phyloP scores from a whole-genome alignment of 2,329 filamentous ascomycete genomes.

The Cytospora chrysosperma region DNA sequence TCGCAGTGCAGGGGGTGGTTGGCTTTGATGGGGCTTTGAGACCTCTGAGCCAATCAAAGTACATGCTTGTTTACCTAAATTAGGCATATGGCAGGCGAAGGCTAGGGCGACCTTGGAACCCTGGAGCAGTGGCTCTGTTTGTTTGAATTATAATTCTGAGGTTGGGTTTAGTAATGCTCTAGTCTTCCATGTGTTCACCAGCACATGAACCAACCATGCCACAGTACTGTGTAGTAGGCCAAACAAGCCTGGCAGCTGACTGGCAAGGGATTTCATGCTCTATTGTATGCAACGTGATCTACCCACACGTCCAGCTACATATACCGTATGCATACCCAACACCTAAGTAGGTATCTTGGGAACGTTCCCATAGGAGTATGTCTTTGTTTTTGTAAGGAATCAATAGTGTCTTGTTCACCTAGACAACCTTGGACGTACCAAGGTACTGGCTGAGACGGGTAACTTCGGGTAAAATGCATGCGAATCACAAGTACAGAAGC shows the following conservation, averaged over 20 bases:
- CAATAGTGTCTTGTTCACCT: not conserved
- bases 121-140: too few species aligned
- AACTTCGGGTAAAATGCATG: not conserved
- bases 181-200: too few species aligned
- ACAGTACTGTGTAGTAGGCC: too few species aligned
- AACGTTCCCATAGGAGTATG: not conserved
- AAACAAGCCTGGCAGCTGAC: too few species aligned
- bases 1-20: not conserved
- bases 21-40: too few species aligned
- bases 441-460: not conserved
- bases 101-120: too few species aligned
- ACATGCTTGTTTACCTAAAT: not conserved
- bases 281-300: not conserved
- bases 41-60: constrained; percentile 15
- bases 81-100: too few species aligned
- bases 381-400: not conserved
- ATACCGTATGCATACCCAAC: too few species aligned
- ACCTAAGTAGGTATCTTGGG: too few species aligned
- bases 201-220: too few species aligned
- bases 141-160: too few species aligned
- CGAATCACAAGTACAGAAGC: not conserved
- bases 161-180: too few species aligned
- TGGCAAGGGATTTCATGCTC: not conserved
- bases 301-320: not conserved
- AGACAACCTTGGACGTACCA: not conserved